Percentiles rank a stretch among this genome's conserved stretches.
Conservation (phyloP, 805 yeast genomes). For the Teunomyces stri region DNA sequence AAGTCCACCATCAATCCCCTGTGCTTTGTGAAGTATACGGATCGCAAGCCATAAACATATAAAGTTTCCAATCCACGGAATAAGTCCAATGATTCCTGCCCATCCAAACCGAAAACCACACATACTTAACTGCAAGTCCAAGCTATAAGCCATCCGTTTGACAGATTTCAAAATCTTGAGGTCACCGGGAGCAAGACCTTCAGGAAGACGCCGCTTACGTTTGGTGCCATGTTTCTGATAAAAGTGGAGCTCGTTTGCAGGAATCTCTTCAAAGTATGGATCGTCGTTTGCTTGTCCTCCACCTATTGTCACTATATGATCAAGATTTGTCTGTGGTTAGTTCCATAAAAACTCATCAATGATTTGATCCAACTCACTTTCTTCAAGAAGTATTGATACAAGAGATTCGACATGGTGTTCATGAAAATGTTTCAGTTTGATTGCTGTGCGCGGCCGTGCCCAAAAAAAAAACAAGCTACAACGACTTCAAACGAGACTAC, state of each 20-base stretch:
- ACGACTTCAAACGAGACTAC: no score
- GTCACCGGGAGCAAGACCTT: slow-evolving; percentile 32
- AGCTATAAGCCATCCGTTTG: slow-evolving; percentile 35
- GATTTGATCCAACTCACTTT: slow-evolving; percentile 25
- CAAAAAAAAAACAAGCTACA: no score
- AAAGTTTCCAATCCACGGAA: slow-evolving; percentile 42
- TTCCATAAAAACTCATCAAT: not conserved
- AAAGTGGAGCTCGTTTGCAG: slow-evolving; percentile 38
- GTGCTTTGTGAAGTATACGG: slow-evolving; percentile 30
- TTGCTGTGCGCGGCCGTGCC: not conserved
- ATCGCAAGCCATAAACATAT: slow-evolving; percentile 30
- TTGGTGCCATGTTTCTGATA: slow-evolving; percentile 41
- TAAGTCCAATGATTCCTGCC: slow-evolving; percentile 41
- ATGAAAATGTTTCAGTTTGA: no score
- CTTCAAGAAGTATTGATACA: slow-evolving; percentile 34
- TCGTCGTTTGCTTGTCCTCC: slow-evolving; percentile 29
- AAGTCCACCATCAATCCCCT: slow-evolving; percentile 36
- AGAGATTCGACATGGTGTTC: slow-evolving; percentile 32
- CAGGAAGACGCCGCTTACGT: slow-evolving; percentile 35
- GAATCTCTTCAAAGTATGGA: slow-evolving; percentile 42
- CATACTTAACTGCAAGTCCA: slow-evolving; percentile 38
- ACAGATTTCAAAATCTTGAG: slow-evolving; percentile 33
- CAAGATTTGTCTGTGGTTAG: slow-evolving; percentile 24
- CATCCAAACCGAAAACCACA: slow-evolving; percentile 42
- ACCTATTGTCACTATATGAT: slow-evolving; percentile 29